Evolutionary conservation across 2,329 filamentous ascomycete species (phyloP).

Genomic region (Aspergillus candidus): DNA sequence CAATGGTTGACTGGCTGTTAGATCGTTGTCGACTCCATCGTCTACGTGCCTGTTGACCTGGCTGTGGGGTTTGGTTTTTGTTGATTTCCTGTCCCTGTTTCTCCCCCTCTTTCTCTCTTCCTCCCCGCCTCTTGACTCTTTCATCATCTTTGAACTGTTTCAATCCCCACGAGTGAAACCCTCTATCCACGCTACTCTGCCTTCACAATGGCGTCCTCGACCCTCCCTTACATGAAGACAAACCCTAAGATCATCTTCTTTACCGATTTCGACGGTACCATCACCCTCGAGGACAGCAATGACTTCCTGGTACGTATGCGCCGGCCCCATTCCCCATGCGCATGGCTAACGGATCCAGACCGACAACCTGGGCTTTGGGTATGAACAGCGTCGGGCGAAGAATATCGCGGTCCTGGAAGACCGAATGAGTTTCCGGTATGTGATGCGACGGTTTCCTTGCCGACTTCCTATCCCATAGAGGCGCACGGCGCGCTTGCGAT

Average conservation of each 20-base stretch:
- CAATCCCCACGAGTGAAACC: background rate
- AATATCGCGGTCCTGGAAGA: constrained; percentile 72
- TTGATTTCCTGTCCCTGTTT: background rate
- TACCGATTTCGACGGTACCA: constrained; percentile 96
- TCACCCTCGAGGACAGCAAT: constrained; percentile 70
- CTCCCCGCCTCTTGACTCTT: background rate
- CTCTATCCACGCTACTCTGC: background rate
- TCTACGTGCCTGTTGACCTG: too few species aligned
- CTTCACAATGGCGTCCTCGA: constrained; percentile 25
- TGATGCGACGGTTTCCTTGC: background rate
- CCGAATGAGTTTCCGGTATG: constrained; percentile 63
- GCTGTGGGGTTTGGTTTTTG: too few species aligned
- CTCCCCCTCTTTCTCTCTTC: constrained; percentile 3
- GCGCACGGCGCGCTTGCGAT: too few species aligned
- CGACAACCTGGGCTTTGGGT: constrained; percentile 83
- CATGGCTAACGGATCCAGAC: constrained; percentile 56
- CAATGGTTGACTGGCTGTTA: too few species aligned
- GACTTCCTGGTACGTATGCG: constrained; percentile 51
- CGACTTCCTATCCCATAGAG: constrained; percentile 4
- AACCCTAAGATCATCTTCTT: constrained; percentile 95
- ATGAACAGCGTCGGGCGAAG: constrained; percentile 60
- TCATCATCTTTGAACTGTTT: background rate
- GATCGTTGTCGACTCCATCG: too few species aligned
- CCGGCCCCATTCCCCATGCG: background rate
- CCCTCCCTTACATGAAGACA: constrained; percentile 38